Evolutionary conservation across 495 filamentous ascomycete species (phyloP).

Genomic region (Talaromyces nanjingensis): DNA sequence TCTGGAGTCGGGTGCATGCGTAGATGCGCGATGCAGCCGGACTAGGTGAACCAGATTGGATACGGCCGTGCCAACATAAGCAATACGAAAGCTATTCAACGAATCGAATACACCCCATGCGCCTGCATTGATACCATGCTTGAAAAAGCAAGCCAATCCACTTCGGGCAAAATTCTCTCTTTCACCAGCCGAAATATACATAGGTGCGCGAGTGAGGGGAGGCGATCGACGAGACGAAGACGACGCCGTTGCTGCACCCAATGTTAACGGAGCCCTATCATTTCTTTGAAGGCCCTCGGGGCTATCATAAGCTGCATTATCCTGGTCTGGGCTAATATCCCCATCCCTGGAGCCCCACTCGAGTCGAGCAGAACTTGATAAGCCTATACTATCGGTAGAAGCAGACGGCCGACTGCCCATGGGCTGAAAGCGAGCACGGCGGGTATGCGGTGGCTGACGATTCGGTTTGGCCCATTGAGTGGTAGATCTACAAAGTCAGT

Average conservation of each 20-base stretch:
- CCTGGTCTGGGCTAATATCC: neutral
- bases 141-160: conserved; percentile 7
- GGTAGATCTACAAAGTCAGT: neutral
- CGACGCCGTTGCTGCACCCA: neutral
- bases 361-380: neutral
- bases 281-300: neutral
- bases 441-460: neutral
- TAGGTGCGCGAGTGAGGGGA: neutral
- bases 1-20: neutral
- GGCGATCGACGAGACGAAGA: neutral
- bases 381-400: neutral
- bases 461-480: neutral
- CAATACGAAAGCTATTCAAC: neutral
- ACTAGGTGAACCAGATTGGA: conserved; percentile 18
- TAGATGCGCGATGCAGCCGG: neutral
- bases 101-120: conserved; percentile 5
- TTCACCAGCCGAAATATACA: neutral
- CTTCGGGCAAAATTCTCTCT: neutral
- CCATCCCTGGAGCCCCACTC: neutral
- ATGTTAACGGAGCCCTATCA: neutral
- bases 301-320: neutral
- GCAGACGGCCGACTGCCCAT: neutral
- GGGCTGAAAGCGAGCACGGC: neutral
- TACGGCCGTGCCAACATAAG: conserved; percentile 13
- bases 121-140: neutral